Conservation (phyloP, 2,329 filamentous ascomycete species). For the Hawksworthiomyces lignivorus region DNA sequence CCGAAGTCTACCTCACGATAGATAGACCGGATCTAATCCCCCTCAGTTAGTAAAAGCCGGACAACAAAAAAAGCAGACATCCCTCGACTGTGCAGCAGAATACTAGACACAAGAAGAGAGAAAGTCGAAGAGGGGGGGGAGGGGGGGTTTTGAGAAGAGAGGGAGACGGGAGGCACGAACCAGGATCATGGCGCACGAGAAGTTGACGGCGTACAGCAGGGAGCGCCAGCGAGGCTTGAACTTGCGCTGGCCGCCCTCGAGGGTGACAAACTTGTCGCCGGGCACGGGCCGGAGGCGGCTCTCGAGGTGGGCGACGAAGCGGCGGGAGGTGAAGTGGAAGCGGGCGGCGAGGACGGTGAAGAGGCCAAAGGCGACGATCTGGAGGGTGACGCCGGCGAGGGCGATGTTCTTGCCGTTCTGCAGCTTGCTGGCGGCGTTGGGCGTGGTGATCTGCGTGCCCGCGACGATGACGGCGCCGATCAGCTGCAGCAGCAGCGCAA, state of each 20-base stretch:
- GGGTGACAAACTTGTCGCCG: conserved; percentile 25
- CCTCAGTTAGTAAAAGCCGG: conserved; percentile 2
- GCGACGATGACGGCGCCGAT: conserved; percentile 33
- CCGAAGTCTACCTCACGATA: conserved; percentile 25
- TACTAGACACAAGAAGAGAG: too few species aligned
- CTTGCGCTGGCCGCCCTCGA: conserved; percentile 15
- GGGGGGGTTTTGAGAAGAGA: too few species aligned
- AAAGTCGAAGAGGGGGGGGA: neutral
- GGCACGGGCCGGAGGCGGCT: conserved; percentile 21
- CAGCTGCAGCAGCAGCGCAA: conserved; percentile 31
- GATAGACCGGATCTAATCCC: conserved; percentile 21
- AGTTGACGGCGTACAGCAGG: conserved; percentile 27
- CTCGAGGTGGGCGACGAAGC: conserved; percentile 24
- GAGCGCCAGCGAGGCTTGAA: conserved; percentile 26
- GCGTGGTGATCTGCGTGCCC: conserved; percentile 23
- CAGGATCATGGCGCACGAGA: conserved; percentile 23
- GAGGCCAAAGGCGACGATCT: conserved; percentile 37
- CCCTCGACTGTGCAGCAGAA: too few species aligned
- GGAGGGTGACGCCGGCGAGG: conserved; percentile 31
- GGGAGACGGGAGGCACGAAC: too few species aligned
- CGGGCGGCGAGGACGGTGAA: conserved; percentile 36
- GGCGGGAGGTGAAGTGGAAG: conserved; percentile 37
- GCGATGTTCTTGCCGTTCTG: conserved; percentile 30
- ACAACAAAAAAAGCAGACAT: neutral
- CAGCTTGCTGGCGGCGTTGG: conserved; percentile 23